Evolutionary conservation across 1,284 basidiomycete genomes (phyloP).

Genomic region (Apiotrichum gracile): DNA sequence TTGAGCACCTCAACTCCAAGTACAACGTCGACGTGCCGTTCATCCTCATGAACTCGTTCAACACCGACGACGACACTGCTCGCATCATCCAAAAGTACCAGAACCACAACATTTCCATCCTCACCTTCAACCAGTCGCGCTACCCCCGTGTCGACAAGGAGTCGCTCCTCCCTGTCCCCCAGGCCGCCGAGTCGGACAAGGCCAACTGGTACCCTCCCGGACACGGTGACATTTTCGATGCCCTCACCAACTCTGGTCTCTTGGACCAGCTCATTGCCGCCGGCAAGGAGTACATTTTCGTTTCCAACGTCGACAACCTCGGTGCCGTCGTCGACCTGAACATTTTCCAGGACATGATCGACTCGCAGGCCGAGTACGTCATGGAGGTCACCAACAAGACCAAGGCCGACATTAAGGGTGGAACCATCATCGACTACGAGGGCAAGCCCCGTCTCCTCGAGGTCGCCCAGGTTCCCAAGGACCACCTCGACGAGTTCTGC

Average conservation of each 20-base stretch:
- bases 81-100: constrained; percentile 99
- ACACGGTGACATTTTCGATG: constrained; percentile 72
- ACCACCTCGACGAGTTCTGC: constrained; percentile 99
- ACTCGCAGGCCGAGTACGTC: constrained; percentile 79
- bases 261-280: constrained; percentile 90
- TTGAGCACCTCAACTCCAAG: constrained; percentile 67
- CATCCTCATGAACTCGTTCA: constrained; percentile 99
- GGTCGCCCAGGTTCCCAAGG: constrained; percentile 96
- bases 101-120: constrained; percentile 93
- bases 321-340: constrained; percentile 81
- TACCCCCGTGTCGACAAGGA: constrained; percentile 98
- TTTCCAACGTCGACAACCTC: constrained; percentile 98
- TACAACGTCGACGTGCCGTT: constrained; percentile 80
- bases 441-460: constrained; percentile 91
- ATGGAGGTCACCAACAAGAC: constrained; percentile 99
- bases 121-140: constrained; percentile 89
- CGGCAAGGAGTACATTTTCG: constrained; percentile 98
- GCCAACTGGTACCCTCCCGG: constrained; percentile 98
- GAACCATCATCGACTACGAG: constrained; percentile 95
- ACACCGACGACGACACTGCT: constrained; percentile 94
- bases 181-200: constrained; percentile 84
- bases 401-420: constrained; percentile 99
- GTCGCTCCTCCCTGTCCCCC: constrained; percentile 82
- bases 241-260: constrained; percentile 79
- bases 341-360: constrained; percentile 74